Evolutionary conservation across 1,284 basidiomycete genomes (phyloP).

Genomic region (Schizophyllum amplum): DNA sequence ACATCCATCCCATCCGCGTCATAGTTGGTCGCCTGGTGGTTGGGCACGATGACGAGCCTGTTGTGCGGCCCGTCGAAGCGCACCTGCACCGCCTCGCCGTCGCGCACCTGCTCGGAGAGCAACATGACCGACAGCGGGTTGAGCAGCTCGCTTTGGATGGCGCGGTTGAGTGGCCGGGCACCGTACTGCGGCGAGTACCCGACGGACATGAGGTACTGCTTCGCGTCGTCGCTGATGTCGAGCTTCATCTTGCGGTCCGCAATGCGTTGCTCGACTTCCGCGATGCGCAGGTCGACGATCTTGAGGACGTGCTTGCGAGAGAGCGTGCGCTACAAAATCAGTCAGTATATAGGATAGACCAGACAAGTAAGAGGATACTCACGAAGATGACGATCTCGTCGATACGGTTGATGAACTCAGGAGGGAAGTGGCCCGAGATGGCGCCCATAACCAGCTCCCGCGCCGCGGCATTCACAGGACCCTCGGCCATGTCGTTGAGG

Average conservation of each 20-base stretch:
- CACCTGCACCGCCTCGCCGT: conserved; percentile 74
- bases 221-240: conserved; percentile 69
- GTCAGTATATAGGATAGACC: conserved; percentile 7
- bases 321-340: conserved; percentile 62
- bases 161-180: conserved; percentile 86
- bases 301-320: conserved; percentile 69
- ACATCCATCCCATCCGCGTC: conserved; percentile 50
- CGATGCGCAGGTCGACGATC: conserved; percentile 81
- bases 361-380: conserved; percentile 24
- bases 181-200: conserved; percentile 86
- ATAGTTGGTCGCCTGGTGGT: conserved; percentile 60
- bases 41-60: conserved; percentile 73
- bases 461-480: conserved; percentile 59
- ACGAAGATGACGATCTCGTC: conserved; percentile 89
- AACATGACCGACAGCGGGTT: conserved; percentile 89
- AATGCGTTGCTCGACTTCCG: conserved; percentile 70
- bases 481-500: conserved; percentile 72
- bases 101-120: conserved; percentile 76
- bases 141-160: conserved; percentile 89
- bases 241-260: conserved; percentile 74
- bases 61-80: conserved; percentile 83
- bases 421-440: conserved; percentile 82
- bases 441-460: conserved; percentile 67
- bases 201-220: conserved; percentile 75
- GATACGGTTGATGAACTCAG: conserved; percentile 89